A percentile compares a stretch with the other conserved stretches of the same genome.
Evolutionary conservation across 805 yeast genomes (phyloP).

Genomic region (Candida vaughaniae): DNA sequence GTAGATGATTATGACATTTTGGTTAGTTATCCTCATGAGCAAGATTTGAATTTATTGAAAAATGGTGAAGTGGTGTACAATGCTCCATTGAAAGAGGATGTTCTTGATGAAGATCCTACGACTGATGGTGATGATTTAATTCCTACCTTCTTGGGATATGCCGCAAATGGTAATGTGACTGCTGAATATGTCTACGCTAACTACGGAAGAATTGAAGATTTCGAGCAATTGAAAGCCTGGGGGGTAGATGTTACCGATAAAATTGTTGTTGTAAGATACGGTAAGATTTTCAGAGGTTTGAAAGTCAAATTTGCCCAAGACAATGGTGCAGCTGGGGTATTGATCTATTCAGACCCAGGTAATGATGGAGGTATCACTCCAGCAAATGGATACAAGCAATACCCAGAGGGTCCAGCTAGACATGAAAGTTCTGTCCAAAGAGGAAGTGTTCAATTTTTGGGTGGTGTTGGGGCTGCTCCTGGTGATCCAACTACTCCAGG

Average conservation of each 20-base stretch:
- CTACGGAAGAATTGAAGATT: slow-evolving; percentile 60
- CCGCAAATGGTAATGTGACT: slow-evolving; percentile 60
- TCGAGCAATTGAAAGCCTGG: slow-evolving; percentile 34
- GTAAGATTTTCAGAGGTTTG: slow-evolving; percentile 50
- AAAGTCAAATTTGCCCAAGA: slow-evolving; percentile 62
- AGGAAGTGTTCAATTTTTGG: slow-evolving; percentile 57
- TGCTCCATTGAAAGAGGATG: slow-evolving; percentile 53
- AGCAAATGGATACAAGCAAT: slow-evolving; percentile 53
- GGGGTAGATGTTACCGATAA: slow-evolving; percentile 51
- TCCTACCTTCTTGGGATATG: slow-evolving; percentile 62
- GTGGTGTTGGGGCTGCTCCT: slow-evolving; percentile 51
- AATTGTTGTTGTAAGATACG: slow-evolving; percentile 58
- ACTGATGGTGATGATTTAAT: slow-evolving; percentile 35
- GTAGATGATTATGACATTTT: slow-evolving; percentile 58
- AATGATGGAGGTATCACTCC: slow-evolving; percentile 60
- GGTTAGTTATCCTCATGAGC: slow-evolving; percentile 51
- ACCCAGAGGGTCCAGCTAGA: slow-evolving; percentile 67
- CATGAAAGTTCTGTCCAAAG: slow-evolving; percentile 60
- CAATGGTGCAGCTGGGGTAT: slow-evolving; percentile 61
- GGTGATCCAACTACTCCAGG: slow-evolving; percentile 84
- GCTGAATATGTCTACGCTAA: slow-evolving; percentile 58
- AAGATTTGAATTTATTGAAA: slow-evolving; percentile 33
- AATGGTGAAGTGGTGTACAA: slow-evolving; percentile 39
- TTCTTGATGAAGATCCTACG: slow-evolving; percentile 38
- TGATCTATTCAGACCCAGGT: slow-evolving; percentile 55